These are phyloP conservation scores for Torulaspora gathmanii DNA, from an alignment of 805 yeast species.

Conservation along the genomic window DNA sequence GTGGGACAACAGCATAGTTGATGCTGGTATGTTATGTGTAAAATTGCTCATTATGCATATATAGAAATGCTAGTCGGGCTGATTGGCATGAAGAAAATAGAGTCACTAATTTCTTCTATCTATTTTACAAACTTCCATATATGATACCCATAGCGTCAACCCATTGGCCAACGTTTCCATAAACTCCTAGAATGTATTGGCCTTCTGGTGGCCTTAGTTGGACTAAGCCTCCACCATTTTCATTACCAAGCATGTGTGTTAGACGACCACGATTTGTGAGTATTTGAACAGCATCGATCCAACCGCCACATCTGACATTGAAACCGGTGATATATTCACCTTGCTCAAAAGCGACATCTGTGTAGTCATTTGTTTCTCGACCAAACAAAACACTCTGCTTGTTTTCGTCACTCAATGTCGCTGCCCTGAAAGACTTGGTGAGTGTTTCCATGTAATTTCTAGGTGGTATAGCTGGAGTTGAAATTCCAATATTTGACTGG, in stretches of 20 bases:
- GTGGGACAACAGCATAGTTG: neutral
- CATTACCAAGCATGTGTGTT: conserved; percentile 61
- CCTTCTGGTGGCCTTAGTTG: conserved; percentile 63
- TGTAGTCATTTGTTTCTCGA: conserved; percentile 45
- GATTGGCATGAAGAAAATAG: neutral
- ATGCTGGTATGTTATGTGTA: neutral
- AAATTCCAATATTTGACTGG: conserved; percentile 1
- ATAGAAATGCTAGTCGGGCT: neutral
- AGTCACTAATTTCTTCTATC: neutral
- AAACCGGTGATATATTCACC: conserved; percentile 62
- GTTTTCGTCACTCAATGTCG: conserved; percentile 9
- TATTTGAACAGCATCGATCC: conserved; percentile 86
- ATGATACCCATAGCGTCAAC: conserved; percentile 67
- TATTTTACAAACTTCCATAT: conserved; percentile 37
- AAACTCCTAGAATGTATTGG: conserved; percentile 58
- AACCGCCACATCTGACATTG: conserved; percentile 67
- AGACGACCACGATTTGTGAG: conserved; percentile 53
- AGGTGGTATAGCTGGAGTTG: conserved; percentile 44
- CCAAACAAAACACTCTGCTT: conserved; percentile 42
- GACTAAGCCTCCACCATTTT: conserved; percentile 59
- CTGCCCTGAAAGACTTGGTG: conserved; percentile 23
- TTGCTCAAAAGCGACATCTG: conserved; percentile 50
- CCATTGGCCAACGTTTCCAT: conserved; percentile 69
- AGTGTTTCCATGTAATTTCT: conserved; percentile 41
- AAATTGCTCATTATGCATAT: neutral